A percentile compares a stretch with the other conserved stretches of the same genome.
These are phyloP conservation scores for Herpetomonas samuelpessoai DNA, from an alignment of 208 protist genomes.

Conservation along the genomic window DNA sequence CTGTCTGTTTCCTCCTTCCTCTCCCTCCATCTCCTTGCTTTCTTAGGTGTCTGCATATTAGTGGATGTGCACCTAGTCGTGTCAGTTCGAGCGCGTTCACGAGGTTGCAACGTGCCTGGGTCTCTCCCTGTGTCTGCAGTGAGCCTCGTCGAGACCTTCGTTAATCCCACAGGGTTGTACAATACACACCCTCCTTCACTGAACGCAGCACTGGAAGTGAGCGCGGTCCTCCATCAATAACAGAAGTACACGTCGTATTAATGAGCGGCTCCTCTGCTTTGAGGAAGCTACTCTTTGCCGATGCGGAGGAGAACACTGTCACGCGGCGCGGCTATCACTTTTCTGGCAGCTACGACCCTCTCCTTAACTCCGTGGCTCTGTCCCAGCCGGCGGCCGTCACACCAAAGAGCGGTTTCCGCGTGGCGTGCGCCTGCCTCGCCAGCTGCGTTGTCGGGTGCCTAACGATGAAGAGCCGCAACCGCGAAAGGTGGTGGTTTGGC, in stretches of 20 bases:
- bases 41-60: too few relatives aligned
- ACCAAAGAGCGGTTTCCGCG: conserved; percentile 49
- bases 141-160: too few relatives aligned
- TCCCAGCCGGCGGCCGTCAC: conserved; percentile 49
- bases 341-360: conserved; percentile 52
- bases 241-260: too few relatives aligned
- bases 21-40: conserved; percentile 12
- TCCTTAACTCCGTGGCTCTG: conserved; percentile 35
- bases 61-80: too few relatives aligned
- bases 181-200: too few relatives aligned
- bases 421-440: conserved; percentile 46
- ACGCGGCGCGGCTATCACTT: conserved; percentile 67
- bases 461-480: conserved; percentile 72
- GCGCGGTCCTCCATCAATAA: too few relatives aligned
- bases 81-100: too few relatives aligned
- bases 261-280: conserved; percentile 79
- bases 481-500: conserved; percentile 83
- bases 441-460: conserved; percentile 58
- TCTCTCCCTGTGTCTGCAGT: too few relatives aligned
- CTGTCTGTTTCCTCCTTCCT: conserved; percentile 21
- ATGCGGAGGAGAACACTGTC: conserved; percentile 40
- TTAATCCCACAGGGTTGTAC: too few relatives aligned
- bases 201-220: too few relatives aligned
- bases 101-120: too few relatives aligned
- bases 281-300: conserved; percentile 61